These are phyloP conservation scores for Penicillium sp. DNA, from an alignment of 2,329 filamentous ascomycete genomes.

Conservation along the genomic window DNA sequence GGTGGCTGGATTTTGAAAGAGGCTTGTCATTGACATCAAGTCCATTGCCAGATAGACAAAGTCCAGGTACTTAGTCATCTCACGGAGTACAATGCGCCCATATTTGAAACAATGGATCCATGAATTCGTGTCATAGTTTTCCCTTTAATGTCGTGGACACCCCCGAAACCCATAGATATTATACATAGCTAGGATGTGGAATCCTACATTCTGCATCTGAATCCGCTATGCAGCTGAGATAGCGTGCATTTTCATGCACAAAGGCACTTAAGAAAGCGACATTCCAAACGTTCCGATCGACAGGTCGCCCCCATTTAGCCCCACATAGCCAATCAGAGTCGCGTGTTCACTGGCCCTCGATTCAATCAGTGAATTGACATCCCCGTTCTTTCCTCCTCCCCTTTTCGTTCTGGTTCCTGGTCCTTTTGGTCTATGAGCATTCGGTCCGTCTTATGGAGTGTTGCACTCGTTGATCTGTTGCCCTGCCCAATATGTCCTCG, in stretches of 20 bases:
- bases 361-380: slow-evolving; percentile 18
- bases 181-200: neutral
- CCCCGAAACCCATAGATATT: neutral
- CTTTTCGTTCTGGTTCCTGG: neutral
- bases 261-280: neutral
- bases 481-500: slow-evolving; percentile 34
- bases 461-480: slow-evolving; percentile 14
- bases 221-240: neutral
- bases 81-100: neutral
- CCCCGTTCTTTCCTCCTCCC: slow-evolving; percentile 16
- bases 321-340: slow-evolving; percentile 19
- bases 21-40: slow-evolving; percentile 18
- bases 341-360: slow-evolving; percentile 19
- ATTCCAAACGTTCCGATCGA: slow-evolving; percentile 20
- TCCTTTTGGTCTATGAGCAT: slow-evolving; percentile 5
- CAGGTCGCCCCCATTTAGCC: slow-evolving; percentile 11
- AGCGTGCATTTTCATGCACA: slow-evolving; percentile 4
- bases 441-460: slow-evolving; percentile 15
- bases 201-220: neutral
- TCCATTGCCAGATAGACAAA: neutral
- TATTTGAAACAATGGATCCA: neutral
- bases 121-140: neutral
- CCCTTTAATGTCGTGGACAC: too few species aligned
- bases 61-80: neutral
- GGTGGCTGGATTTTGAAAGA: slow-evolving; percentile 70